These are phyloP conservation scores for Pichia gijzeniarum DNA, from an alignment of 805 yeast species.

Conservation along the genomic window DNA sequence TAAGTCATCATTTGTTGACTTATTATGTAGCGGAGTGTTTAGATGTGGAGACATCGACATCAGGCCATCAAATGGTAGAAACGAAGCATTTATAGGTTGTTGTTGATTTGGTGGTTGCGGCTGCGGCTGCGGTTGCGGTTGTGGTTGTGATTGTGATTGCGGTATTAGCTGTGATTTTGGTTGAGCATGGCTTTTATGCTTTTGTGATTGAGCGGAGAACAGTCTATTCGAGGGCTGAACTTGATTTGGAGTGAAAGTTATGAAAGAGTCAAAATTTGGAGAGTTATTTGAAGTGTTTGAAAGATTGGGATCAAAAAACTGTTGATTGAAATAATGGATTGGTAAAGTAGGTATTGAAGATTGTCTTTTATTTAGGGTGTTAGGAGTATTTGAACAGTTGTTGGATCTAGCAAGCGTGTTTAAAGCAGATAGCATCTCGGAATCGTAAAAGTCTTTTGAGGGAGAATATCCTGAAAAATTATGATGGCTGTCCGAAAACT, in stretches of 20 bases:
- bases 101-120: no score
- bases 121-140: no score
- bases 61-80: conserved; percentile 1
- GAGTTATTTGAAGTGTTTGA: conserved; percentile 1
- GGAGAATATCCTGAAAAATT: conserved; percentile 4
- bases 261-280: conserved; percentile 10
- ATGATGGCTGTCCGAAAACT: neutral
- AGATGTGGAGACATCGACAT: conserved; percentile 4
- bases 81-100: neutral
- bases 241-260: conserved; percentile 7
- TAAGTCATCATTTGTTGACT: conserved; percentile 7
- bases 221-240: neutral
- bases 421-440: conserved; percentile 4
- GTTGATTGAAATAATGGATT: conserved; percentile 3
- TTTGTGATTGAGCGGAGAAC: conserved; percentile 1
- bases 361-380: neutral
- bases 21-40: conserved; percentile 8
- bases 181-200: neutral
- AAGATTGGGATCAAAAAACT: neutral
- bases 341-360: conserved; percentile 7
- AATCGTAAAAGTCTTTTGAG: conserved; percentile 5
- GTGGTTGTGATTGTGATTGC: neutral
- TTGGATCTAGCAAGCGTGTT: neutral
- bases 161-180: neutral
- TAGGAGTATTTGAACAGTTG: neutral